Base-by-base conservation (phyloP, 2,329 filamentous ascomycete genomes). In the Penicillium sumatraense region DNA sequence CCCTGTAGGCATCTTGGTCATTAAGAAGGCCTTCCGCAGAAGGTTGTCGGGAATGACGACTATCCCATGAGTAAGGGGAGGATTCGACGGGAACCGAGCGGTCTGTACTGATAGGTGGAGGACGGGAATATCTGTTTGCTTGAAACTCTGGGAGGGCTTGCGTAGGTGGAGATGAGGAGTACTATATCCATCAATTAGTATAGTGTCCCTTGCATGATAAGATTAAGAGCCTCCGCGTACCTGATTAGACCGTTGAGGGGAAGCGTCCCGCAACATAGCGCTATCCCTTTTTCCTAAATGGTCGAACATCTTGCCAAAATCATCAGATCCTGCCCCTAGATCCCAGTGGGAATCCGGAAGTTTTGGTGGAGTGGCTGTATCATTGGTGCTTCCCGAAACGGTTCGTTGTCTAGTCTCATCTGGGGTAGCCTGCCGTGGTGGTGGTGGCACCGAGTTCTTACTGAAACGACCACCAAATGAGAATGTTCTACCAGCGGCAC, bases 221-320 rank as follows among this genome's bases (percentile, higher is more conserved):
- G 21, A 20, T 14, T 49, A 21, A 18, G 11, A 24, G 8, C 29
- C 27, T 31, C 42, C 18, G 44, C 61, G 42, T 72, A 71, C 70
- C 57, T 59, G 47, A 20, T 67, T 53, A 26, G 44, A 10, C 20
- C 56, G 49, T 14, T 54, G 53, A 45, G 64, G 59, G 51, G 64
- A 64, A 49, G 67, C 61, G 24, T 65, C 58, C 33, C 66, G 63
- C 54, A 68, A 51, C 33, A 61, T 48, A 38, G 62, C 60, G 55
- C 60, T 63, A 38, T 70, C 66, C 46, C 64, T 65, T 56, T 73
- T 75, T 24, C 73, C 77, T 50, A 81, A 66, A 53, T 71, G 70
- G 36, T 78, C 77, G 66, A 85, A 84, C 75, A 85, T 80, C 62
- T 79, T 78, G 8, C 76, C 78, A 57, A 83, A 83, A 36, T 74